Base-by-base conservation (phyloP, 192 early-diverging fungal species). In the Diversispora eburnea region DNA sequence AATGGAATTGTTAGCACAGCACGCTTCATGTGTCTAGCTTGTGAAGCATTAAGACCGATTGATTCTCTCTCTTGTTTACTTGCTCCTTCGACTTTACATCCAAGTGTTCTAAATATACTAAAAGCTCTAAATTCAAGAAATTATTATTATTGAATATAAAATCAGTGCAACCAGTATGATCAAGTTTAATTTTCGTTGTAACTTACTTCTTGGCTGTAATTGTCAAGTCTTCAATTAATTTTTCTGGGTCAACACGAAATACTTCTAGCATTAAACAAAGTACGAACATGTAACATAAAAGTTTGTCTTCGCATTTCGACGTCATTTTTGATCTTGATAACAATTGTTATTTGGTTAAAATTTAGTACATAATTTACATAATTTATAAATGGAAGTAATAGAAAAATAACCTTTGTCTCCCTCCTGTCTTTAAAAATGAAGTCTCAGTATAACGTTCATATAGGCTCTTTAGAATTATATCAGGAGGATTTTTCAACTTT, bases 211-310 rank as follows among this genome's bases (percentile, higher is more conserved):
- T 63, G n/a, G 61, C 19, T n/a, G 61, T 45, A 42, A 43, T 43
- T 8, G 39, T 5, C 70, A 95, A 76, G 71, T 95, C 93, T 4
- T 77, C 74, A 0, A 89, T 87, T 55, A 95, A 76, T 5, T 82
- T 81, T 3, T 75, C 74, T 0, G 89, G 82, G 62, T 93, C 85
- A 52, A 91, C 70, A 17, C 82, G 84, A 83, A 85, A 95, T 76
- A 89, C 87, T 75, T 92, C 88, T 3, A 94, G 74, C 9, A 84
- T 87, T 73, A 97, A 79, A 71, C 84, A 84, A 54, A 94, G 78
- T 12, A 86, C 85, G 52, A 92, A 76, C 65, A 94, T 92, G 75
- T 93, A 91, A 72, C 88, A 90, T 12, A 90, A 78, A 6, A 97
- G 83, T 79, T 86, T 92, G 80, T 91, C 92, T 70, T 90, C 88